Evolutionary conservation across 2,329 filamentous ascomycete species (phyloP).

Genomic region (Purpureocillium lavendulum): DNA sequence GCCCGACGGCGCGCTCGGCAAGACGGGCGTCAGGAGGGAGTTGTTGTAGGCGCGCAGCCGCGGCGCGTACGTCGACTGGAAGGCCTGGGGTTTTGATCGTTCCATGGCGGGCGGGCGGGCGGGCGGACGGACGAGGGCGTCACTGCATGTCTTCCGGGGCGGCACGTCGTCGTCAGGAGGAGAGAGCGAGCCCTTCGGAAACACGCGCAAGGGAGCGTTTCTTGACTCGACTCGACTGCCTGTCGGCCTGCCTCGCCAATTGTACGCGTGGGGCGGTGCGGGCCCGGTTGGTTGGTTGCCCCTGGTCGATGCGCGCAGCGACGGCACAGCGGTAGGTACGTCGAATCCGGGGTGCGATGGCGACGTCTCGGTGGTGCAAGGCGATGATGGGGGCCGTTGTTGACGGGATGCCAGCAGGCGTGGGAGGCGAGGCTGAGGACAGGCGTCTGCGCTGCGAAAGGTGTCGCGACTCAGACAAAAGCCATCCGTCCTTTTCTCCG

Average conservation of each 20-base stretch:
- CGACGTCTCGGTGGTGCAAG: too few relatives aligned
- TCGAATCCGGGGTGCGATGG: too few relatives aligned
- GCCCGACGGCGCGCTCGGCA: slow-evolving; percentile 59
- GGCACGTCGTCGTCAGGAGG: neutral
- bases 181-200: too few relatives aligned
- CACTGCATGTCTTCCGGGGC: slow-evolving; percentile 21
- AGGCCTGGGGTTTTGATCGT: slow-evolving; percentile 63
- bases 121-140: slow-evolving; percentile 12
- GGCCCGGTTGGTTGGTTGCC: neutral
- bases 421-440: too few relatives aligned
- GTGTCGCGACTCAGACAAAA: too few relatives aligned
- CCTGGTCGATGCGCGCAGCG: too few relatives aligned
- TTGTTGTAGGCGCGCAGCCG: slow-evolving; percentile 87
- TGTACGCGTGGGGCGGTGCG: neutral
- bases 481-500: too few relatives aligned
- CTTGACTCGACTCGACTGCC: neutral
- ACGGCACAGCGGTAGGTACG: too few relatives aligned
- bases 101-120: slow-evolving; percentile 32
- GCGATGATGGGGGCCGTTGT: too few relatives aligned
- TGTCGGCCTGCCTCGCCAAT: neutral
- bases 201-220: too few relatives aligned
- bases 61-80: slow-evolving; percentile 85
- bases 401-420: too few relatives aligned
- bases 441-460: too few relatives aligned
- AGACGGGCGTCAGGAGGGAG: slow-evolving; percentile 77